Evolutionary conservation across 108 stramenopile genomes (phyloP).

Genomic region (Cyclotella kingstonii): DNA sequence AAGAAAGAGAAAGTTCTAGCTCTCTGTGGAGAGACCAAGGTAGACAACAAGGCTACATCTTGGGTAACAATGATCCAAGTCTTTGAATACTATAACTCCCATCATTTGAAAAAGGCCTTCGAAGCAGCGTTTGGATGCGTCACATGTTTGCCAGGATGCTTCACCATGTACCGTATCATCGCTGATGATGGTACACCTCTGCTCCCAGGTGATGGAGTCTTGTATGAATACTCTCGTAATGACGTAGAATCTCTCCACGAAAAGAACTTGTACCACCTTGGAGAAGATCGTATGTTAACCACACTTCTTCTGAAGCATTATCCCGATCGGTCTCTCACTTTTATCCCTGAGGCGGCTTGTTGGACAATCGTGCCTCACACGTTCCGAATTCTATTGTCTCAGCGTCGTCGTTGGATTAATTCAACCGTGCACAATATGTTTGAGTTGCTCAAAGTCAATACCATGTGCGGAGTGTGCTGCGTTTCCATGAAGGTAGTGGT

Average conservation of each 20-base stretch:
- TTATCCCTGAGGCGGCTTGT: constrained; percentile 46
- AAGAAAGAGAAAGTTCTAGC: constrained; percentile 56
- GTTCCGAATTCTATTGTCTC: constrained; percentile 34
- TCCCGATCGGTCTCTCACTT: constrained; percentile 34
- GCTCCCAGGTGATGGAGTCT: constrained; percentile 32
- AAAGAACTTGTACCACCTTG: too few relatives aligned
- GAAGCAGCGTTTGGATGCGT: constrained; percentile 62
- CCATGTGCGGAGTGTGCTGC: constrained; percentile 52
- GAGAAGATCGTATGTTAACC: constrained; percentile 49
- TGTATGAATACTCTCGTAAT: constrained; percentile 43
- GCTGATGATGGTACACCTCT: constrained; percentile 41
- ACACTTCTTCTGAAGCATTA: constrained; percentile 42
- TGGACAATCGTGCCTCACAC: constrained; percentile 51
- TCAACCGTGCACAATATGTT: constrained; percentile 53
- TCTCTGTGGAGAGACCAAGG: constrained; percentile 60
- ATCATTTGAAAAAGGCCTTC: constrained; percentile 57
- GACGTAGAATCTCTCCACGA: constrained; percentile 46
- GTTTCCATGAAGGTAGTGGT: constrained; percentile 49
- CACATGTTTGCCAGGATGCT: constrained; percentile 61
- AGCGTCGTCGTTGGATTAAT: constrained; percentile 53
- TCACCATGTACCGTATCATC: constrained; percentile 59
- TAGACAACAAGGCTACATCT: constrained; percentile 51
- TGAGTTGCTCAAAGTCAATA: constrained; percentile 44
- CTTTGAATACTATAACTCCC: constrained; percentile 56
- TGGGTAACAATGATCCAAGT: constrained; percentile 68